A percentile compares a stretch with the other conserved stretches of the same genome.
phyloP scores from a whole-genome alignment of 148 eudicot species.

The Fagopyrum tataricum region DNA sequence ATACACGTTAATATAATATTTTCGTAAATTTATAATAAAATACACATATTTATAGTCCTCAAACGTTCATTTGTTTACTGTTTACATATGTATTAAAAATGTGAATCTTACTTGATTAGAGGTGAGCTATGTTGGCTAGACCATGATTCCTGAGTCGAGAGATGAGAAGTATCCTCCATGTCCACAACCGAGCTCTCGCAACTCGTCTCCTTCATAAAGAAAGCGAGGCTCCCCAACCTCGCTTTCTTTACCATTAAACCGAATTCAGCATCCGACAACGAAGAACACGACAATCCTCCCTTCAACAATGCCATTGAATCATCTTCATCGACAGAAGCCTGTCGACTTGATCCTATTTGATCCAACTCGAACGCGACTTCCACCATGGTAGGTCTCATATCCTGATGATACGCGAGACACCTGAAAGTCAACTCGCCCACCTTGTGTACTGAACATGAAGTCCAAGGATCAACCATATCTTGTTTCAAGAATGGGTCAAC shows the following conservation, averaged over 20 bases:
- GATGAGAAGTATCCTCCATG: conserved; percentile 60
- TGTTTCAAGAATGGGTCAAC: neutral
- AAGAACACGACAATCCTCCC: conserved; percentile 43
- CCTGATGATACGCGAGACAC: conserved; percentile 72
- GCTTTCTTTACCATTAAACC: conserved; percentile 44
- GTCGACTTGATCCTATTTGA: conserved; percentile 47
- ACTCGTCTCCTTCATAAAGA: neutral
- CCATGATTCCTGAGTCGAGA: conserved; percentile 84
- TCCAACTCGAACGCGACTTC: conserved; percentile 80
- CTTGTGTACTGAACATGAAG: conserved; percentile 56
- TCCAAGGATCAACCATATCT: conserved; percentile 77
- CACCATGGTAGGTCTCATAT: conserved; percentile 79
- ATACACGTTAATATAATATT: no score
- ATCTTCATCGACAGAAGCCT: conserved; percentile 27
- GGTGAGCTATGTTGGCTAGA: conserved; percentile 86
- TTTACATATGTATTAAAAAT: no score
- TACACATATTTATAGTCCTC: no score
- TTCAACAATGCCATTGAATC: conserved; percentile 53
- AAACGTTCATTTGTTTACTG: no score
- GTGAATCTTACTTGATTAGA: conserved; percentile 14
- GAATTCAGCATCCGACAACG: conserved; percentile 19
- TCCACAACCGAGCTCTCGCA: conserved; percentile 18
- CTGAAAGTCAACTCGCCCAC: conserved; percentile 80
- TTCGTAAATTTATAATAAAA: no score
- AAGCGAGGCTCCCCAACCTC: conserved; percentile 22